Conservation (phyloP, 345 rosid genomes). For the Populus tremula region DNA sequence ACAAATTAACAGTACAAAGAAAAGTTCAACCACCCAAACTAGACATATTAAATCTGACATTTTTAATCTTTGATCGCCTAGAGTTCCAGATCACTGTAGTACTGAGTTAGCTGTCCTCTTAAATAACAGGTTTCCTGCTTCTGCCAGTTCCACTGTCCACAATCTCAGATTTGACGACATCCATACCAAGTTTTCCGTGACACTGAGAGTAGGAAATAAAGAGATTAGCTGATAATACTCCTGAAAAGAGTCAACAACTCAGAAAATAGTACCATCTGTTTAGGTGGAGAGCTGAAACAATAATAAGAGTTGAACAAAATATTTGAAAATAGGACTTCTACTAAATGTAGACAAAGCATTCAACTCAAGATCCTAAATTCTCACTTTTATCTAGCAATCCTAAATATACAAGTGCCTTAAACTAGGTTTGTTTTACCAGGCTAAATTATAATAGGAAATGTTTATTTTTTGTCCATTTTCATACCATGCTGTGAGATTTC, state of each 20-base stretch:
- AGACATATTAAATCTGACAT: not conserved
- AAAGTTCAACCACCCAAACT: not conserved
- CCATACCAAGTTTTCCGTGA: not conserved
- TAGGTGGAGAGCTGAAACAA: not conserved
- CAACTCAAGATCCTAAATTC: constrained; percentile 1
- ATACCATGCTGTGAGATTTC: not conserved
- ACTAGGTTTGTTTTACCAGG: no score
- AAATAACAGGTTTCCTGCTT: not conserved
- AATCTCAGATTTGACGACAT: not conserved
- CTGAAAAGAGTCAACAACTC: not conserved
- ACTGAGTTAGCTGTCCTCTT: not conserved
- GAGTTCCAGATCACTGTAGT: not conserved
- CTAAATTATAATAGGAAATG: no score
- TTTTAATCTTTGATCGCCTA: not conserved
- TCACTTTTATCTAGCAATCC: no score
- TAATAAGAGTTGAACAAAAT: not conserved
- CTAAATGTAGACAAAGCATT: not conserved
- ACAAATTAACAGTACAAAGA: not conserved
- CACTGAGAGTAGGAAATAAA: not conserved
- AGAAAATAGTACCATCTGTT: not conserved
- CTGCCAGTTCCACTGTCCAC: not conserved
- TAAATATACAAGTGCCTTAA: no score
- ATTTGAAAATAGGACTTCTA: not conserved
- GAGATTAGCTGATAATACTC: not conserved
- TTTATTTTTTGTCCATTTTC: not conserved